Base-by-base conservation (phyloP, 192 early-diverging fungal genomes). In the Glomus cerebriforme region DNA sequence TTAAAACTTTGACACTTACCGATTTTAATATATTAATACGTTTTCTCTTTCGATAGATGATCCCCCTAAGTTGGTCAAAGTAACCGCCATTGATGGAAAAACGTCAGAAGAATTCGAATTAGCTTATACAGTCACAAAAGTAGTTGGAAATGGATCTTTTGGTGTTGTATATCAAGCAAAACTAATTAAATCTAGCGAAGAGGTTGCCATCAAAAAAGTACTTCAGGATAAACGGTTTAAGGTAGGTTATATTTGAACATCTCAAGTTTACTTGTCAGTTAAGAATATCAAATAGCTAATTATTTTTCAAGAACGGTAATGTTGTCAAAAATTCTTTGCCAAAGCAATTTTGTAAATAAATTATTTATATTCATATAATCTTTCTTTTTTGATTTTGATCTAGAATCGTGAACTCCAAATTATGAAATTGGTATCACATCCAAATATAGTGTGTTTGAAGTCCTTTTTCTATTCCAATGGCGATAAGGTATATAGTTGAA, bases 221-320 rank as follows among this genome's bases (percentile, higher is more conserved):
- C 84, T 98, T 39, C 98, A 98, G 89, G 98, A 99, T 83, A 96
- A 95, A 85, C 92, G 98, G 43, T 99, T 98, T 90, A 99, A 99
- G 90, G 94, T 94, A 87, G 71, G 26, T 59, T 66, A 39, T 34
- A 7, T 35, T 75, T 43, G 47, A 66, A 59, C 75, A 31, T 24
- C 17, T 26, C 35, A 64, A 32, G 22, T 7, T 54, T 54, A 54
- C 49, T 54, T 54, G 17, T 54, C 39, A 43, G 13, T 54, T 54
- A 22, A 54, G 49, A 22, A 54, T 54, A 1, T 54, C 69, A 47
- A 39, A 47, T 26, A n/a, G 12, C 17, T 34, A 39, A 72, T 49
- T 47, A 39, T 13, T 39, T 29, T 31, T 54, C 17, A 54, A 54
- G 49, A 7, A 54, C 49, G 19, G 49, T 54, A 54, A 54, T 54